A percentile compares a stretch with the other conserved stretches of the same genome.
Evolutionary conservation across 2,329 filamentous ascomycete genomes (phyloP).

Genomic region (Calonectria naviculata): DNA sequence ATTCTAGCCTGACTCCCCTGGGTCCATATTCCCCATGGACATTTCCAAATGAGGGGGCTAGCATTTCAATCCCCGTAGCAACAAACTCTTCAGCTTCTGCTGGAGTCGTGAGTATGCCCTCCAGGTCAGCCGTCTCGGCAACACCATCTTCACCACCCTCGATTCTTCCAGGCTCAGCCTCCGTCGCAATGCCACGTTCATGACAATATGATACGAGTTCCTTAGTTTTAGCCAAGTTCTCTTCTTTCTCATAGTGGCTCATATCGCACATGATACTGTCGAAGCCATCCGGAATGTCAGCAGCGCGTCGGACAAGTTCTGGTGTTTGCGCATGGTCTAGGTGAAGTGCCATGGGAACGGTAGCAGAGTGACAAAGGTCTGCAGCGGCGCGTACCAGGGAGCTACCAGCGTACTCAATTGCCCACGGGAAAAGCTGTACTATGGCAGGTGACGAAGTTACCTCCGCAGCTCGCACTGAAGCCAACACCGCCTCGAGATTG

Average conservation of each 20-base stretch:
- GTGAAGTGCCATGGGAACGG: slow-evolving; percentile 70
- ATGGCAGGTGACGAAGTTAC: slow-evolving; percentile 71
- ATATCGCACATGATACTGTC: slow-evolving; percentile 83
- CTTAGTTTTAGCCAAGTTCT: slow-evolving; percentile 72
- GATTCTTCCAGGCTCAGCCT: slow-evolving; percentile 62
- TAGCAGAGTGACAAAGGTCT: slow-evolving; percentile 62
- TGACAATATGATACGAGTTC: slow-evolving; percentile 72
- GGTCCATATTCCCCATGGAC: slow-evolving; percentile 80
- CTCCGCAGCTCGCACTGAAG: slow-evolving; percentile 74
- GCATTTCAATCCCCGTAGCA: slow-evolving; percentile 76
- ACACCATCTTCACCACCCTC: slow-evolving; percentile 74
- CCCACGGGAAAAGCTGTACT: slow-evolving; percentile 80
- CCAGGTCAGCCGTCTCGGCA: slow-evolving; percentile 63
- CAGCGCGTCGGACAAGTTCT: slow-evolving; percentile 66
- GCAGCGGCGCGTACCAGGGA: slow-evolving; percentile 65
- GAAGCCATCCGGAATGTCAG: slow-evolving; percentile 55
- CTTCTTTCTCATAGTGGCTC: slow-evolving; percentile 76
- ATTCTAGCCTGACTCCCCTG: slow-evolving; percentile 53
- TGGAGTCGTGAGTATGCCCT: slow-evolving; percentile 69
- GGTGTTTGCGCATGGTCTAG: slow-evolving; percentile 74
- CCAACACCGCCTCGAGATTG: slow-evolving; percentile 77
- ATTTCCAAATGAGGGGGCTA: slow-evolving; percentile 81
- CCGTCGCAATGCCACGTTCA: slow-evolving; percentile 71
- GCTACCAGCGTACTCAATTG: slow-evolving; percentile 69
- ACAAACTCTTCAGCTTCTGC: slow-evolving; percentile 79